A percentile compares a stretch with the other conserved stretches of the same genome.
These are phyloP conservation scores for Penicillium brevicompactum DNA, from an alignment of 2,329 filamentous ascomycete genomes.

Conservation along the genomic window DNA sequence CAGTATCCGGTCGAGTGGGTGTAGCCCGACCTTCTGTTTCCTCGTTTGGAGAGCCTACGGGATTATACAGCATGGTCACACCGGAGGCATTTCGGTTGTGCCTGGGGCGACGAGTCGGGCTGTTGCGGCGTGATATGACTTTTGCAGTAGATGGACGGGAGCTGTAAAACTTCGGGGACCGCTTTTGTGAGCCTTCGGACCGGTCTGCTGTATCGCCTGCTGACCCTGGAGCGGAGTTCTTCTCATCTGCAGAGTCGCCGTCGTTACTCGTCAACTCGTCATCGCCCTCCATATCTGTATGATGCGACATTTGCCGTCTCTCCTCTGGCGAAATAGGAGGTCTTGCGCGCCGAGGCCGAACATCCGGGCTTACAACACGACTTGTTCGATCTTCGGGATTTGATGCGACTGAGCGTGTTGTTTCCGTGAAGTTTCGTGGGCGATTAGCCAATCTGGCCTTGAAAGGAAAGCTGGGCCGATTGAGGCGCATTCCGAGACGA, in stretches of 20 bases:
- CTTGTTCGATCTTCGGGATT: constrained; percentile 56
- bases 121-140: constrained; percentile 37
- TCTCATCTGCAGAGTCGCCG: constrained; percentile 47
- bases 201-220: constrained; percentile 15
- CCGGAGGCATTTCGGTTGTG: constrained; percentile 77
- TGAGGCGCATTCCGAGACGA: constrained; percentile 56
- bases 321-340: constrained; percentile 32
- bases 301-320: constrained; percentile 52
- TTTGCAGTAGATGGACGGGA: constrained; percentile 48
- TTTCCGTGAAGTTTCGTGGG: constrained; percentile 52
- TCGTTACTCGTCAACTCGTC: constrained; percentile 86
- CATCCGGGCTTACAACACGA: constrained; percentile 34
- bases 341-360: constrained; percentile 38
- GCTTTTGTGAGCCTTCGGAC: constrained; percentile 25
- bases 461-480: constrained; percentile 55
- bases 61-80: constrained; percentile 83
- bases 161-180: constrained; percentile 37
- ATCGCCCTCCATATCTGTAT: constrained; percentile 84
- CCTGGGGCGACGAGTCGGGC: constrained; percentile 38
- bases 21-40: constrained; percentile 30
- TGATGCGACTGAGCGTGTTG: constrained; percentile 57
- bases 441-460: constrained; percentile 27
- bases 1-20: constrained; percentile 23
- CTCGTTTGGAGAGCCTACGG: constrained; percentile 51
- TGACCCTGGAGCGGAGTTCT: constrained; percentile 22